Conservation (phyloP, 441 rosid species). For the Brassica hybrid region DNA sequence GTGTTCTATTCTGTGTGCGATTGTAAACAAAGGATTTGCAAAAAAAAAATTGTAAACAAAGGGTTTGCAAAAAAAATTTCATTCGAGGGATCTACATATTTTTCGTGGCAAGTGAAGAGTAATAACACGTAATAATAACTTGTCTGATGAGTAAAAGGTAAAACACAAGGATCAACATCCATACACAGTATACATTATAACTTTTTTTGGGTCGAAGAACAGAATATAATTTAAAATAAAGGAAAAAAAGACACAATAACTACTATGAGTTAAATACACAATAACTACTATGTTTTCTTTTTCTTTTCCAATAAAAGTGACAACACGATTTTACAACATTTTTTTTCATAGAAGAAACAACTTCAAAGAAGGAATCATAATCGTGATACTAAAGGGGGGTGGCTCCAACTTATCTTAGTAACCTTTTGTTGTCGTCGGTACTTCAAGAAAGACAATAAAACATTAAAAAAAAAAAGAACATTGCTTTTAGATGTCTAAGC, state of each 20-base stretch:
- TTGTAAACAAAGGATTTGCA: too few relatives aligned
- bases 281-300: constrained; percentile 22
- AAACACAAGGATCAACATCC: too few relatives aligned
- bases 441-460: constrained; percentile 40
- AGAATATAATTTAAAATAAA: neutral
- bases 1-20: too few relatives aligned
- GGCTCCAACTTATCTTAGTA: constrained; percentile 51
- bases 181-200: too few relatives aligned
- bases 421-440: constrained; percentile 20
- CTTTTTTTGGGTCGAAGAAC: too few relatives aligned
- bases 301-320: constrained; percentile 40
- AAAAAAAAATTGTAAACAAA: too few relatives aligned
- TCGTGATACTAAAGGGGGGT: constrained; percentile 42
- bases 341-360: constrained; percentile 37
- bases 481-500: constrained; percentile 39
- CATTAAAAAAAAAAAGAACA: constrained; percentile 24
- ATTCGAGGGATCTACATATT: too few relatives aligned
- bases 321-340: constrained; percentile 57
- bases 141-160: too few relatives aligned
- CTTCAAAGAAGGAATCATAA: constrained; percentile 55
- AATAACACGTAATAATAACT: too few relatives aligned
- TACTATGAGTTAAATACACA: constrained; percentile 59
- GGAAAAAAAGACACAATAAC: constrained; percentile 3
- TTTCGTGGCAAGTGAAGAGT: too few relatives aligned
- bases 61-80: too few relatives aligned